A percentile compares a stretch with the other conserved stretches of the same genome.
Evolutionary conservation across 352 stramenopile genomes (phyloP).

Genomic region (Globisporangium solare): DNA sequence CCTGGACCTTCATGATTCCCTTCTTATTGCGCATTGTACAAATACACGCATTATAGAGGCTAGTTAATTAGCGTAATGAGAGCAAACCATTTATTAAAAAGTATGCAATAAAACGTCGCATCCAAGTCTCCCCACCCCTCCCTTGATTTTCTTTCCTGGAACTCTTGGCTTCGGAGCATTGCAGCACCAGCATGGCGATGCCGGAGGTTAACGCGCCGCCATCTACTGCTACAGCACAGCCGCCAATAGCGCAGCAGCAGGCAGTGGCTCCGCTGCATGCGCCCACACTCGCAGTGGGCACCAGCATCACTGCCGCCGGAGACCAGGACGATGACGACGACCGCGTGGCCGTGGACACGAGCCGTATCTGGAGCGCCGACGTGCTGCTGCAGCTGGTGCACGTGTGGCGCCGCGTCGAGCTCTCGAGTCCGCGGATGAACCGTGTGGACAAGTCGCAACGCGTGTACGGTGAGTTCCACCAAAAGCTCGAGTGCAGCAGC

Average conservation of each 20-base stretch:
- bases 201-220: too few relatives aligned
- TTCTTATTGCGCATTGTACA: too few relatives aligned
- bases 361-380: slow-evolving; percentile 48
- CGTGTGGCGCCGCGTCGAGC: slow-evolving; percentile 45
- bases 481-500: slow-evolving; percentile 29
- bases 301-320: neutral
- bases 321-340: neutral
- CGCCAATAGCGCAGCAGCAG: neutral
- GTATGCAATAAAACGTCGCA: too few relatives aligned
- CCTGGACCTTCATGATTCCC: too few relatives aligned
- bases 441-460: slow-evolving; percentile 39
- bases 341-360: slow-evolving; percentile 24
- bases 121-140: too few relatives aligned
- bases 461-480: slow-evolving; percentile 50
- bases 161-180: too few relatives aligned
- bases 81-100: too few relatives aligned
- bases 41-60: too few relatives aligned
- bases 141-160: too few relatives aligned
- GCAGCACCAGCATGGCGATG: too few relatives aligned
- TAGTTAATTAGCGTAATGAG: too few relatives aligned
- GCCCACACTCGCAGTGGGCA: neutral
- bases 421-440: slow-evolving; percentile 27
- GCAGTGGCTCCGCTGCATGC: neutral
- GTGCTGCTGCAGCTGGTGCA: slow-evolving; percentile 51
- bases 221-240: too few relatives aligned